Evolutionary conservation across 345 rosid species (phyloP), one percentile per base, ranked within the genome.

Genomic region (Cardiospermum halicacabum): DNA sequence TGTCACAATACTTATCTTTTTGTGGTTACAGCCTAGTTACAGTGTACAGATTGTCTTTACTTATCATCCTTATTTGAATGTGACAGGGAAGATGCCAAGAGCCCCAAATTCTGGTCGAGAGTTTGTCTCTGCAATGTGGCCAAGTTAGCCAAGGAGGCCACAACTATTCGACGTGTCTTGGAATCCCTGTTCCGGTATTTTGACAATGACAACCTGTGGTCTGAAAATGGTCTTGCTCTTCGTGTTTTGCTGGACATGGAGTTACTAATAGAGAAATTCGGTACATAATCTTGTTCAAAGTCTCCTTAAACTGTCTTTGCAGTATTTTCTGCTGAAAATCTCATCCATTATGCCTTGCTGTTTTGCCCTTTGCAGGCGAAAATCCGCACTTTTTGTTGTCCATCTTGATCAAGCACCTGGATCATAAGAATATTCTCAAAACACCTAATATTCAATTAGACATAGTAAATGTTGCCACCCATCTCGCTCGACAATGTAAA

Each of bases 111-210:
- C 73, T 87, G 88, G 94, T 81, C 94, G 22, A 78, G 78, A 56
- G 90, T 85, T 72, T 87, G 88, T 70, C 76, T 84, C 43, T 77
- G 71, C 42, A 87, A 82, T 53, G 80, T 81, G 59, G 90, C 88
- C 1, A 84, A 78, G 73, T 66, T 87, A 72, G 94, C 90, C 1
- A 87, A 84, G 73, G 90, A 83, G 76, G 94, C 81, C 16, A 87
- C 88, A 32, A 82, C 86, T 18, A 83, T 79, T 59, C 72, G 93
- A 1, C 85, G 86, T 68, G 90, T 87, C 26, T 78, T 84, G 43
- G 90, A 87, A 69, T 84, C 86, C 42, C 69, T 87, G 69, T 85
- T 87, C 64, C 85, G 88, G 1, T 79, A 77, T 72, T 87, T 87
- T 75, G 85, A 87, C 70, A 80, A 77, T 36, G 75, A 72, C 60